Base-by-base conservation (phyloP, 768 basidiomycete genomes). In the Phanerochaete sordida region DNA sequence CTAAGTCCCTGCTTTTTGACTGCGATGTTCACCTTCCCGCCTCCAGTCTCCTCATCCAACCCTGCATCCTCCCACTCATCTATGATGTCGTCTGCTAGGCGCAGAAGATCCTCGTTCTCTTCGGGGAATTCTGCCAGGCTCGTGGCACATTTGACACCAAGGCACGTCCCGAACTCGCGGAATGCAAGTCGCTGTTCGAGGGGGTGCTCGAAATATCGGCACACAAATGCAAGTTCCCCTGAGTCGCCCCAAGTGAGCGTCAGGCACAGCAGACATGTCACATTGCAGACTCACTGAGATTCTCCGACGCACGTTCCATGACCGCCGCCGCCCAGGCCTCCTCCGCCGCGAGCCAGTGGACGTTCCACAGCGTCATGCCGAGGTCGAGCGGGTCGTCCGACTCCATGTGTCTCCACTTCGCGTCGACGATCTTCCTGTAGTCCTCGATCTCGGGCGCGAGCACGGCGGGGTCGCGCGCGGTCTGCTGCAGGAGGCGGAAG, bases 331-430 rank as follows among this genome's bases (percentile, higher is more conserved):
- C 53, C 53, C 53, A 54, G 13, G 33, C 9, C n/a, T 54, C 53
- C 37, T 54, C 53, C 30, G 61, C 66, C 19, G 60, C 63, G 44
- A 67, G 58, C 65, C 66, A 68, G 56, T 72, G 70, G 19, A 65
- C 66, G 1, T 64, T 69, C 72, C 70, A 72, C 11, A 72, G 64
- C 43, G 67, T 67, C 71, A 72, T 74, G 6, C 69, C 71, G 1
- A 71, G 59, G 53, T 72, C 70, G 44, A 72, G 65, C n/a, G 71
- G 64, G 61, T 70, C 70, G 46, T 61, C 62, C 30, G 66, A 67
- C 19, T 45, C 37, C 50, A 65, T 65, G 23, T 53, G 45, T 50
- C 59, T 60, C 58, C 66, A 64, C 43, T 73, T 69, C 43, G 64
- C 64, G 51, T 66, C 60, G 19, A 71, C 47, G 3, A 69, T 70